Percentiles rank a stretch among this genome's conserved stretches.
phyloP scores from a whole-genome alignment of 495 filamentous ascomycete genomes.

The Neohortaea acidophila region DNA sequence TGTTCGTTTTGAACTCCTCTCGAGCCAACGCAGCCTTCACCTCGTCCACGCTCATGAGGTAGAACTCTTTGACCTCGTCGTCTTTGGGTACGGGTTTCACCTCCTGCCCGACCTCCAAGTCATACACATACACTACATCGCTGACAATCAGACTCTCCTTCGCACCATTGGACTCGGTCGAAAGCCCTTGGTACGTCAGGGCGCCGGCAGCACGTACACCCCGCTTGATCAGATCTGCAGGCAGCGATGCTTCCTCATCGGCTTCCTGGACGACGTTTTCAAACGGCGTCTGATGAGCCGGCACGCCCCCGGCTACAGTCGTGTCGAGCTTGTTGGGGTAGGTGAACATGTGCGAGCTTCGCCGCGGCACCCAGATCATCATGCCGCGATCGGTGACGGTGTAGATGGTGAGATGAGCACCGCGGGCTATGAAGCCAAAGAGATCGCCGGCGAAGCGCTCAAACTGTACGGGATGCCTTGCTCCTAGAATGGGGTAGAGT shows the following conservation, averaged over 20 bases:
- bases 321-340: conserved; percentile 39
- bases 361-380: conserved; percentile 37
- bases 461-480: conserved; percentile 26
- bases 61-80: conserved; percentile 37
- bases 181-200: conserved; percentile 29
- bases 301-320: conserved; percentile 39
- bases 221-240: conserved; percentile 21
- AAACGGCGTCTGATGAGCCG: conserved; percentile 27
- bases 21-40: conserved; percentile 28
- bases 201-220: conserved; percentile 21
- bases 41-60: conserved; percentile 32
- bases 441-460: conserved; percentile 33
- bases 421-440: conserved; percentile 36
- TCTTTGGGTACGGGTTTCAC: conserved; percentile 31
- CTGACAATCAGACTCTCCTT: conserved; percentile 27
- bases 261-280: conserved; percentile 37
- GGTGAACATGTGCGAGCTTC: conserved; percentile 31
- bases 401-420: conserved; percentile 37
- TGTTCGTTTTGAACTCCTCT: conserved; percentile 39
- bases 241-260: conserved; percentile 37
- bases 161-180: conserved; percentile 17
- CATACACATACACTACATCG: conserved; percentile 34
- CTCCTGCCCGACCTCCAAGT: conserved; percentile 29
- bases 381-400: conserved; percentile 18
- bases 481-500: conserved; percentile 31